Evolutionary conservation across 2,329 filamentous ascomycete species (phyloP).

Genomic region (Ophiocordyceps sinensis): DNA sequence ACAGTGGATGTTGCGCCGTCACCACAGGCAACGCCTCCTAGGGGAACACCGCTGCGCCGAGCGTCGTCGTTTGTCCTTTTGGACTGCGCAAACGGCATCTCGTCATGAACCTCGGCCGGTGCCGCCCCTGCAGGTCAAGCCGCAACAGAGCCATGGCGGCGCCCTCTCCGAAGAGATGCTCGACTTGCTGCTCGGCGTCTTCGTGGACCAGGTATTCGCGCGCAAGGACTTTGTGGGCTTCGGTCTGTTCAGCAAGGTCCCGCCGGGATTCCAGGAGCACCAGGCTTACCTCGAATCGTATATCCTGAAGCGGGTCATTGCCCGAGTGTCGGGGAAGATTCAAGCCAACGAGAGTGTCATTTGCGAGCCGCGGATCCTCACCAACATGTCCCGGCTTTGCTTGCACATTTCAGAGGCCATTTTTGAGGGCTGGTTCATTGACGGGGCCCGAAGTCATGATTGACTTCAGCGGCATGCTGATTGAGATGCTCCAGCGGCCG

Average conservation of each 20-base stretch:
- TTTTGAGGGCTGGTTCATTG: constrained; percentile 93
- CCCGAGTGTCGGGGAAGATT: constrained; percentile 54
- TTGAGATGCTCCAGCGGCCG: constrained; percentile 80
- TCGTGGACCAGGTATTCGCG: constrained; percentile 70
- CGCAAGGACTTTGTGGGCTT: constrained; percentile 88
- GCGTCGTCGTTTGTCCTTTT: constrained; percentile 87
- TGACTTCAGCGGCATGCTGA: constrained; percentile 69
- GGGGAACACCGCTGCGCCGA: constrained; percentile 53
- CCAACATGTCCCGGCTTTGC: constrained; percentile 71
- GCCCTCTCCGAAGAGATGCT: constrained; percentile 62
- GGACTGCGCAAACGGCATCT: constrained; percentile 50
- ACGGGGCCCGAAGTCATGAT: constrained; percentile 71
- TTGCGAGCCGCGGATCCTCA: constrained; percentile 68
- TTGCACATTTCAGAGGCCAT: constrained; percentile 76
- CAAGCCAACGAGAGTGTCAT: constrained; percentile 58
- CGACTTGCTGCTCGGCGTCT: constrained; percentile 64
- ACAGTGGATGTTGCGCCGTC: constrained; percentile 36
- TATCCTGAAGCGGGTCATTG: constrained; percentile 60
- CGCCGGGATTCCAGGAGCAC: constrained; percentile 85
- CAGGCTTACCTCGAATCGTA: constrained; percentile 94
- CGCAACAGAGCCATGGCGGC: constrained; percentile 43
- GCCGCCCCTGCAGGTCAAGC: constrained; percentile 26
- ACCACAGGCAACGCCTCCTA: constrained; percentile 28
- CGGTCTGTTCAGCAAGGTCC: constrained; percentile 71
- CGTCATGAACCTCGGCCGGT: constrained; percentile 29